These are phyloP conservation scores for Ceratobasidium sp. DNA, from an alignment of 1,284 basidiomycete species.

Conservation along the genomic window DNA sequence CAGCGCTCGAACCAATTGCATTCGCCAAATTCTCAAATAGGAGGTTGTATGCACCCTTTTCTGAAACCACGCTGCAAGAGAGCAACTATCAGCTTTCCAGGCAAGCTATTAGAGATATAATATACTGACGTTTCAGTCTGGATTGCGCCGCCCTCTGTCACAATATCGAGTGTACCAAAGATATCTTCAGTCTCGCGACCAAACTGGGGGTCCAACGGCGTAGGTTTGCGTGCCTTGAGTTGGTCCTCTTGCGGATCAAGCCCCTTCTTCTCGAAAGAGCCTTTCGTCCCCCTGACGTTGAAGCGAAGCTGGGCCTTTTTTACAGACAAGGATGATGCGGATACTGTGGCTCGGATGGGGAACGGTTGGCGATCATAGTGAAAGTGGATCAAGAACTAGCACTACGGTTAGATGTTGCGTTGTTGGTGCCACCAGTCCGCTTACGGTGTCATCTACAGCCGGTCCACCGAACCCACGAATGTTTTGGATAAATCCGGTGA, in stretches of 20 bases:
- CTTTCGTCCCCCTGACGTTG: slow-evolving; percentile 64
- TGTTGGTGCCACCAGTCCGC: slow-evolving; percentile 44
- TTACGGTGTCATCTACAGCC: slow-evolving; percentile 72
- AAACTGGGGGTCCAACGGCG: slow-evolving; percentile 59
- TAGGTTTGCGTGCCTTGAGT: slow-evolving; percentile 48
- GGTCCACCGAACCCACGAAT: slow-evolving; percentile 66
- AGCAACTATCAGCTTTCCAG: neutral
- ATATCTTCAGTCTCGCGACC: slow-evolving; percentile 69
- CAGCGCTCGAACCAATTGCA: slow-evolving; percentile 65
- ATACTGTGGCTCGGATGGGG: slow-evolving; percentile 31
- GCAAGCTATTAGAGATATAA: neutral
- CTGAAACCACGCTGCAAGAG: slow-evolving; percentile 55
- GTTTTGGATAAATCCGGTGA: slow-evolving; percentile 78
- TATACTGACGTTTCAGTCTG: slow-evolving; percentile 56
- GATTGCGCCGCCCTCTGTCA: slow-evolving; percentile 60
- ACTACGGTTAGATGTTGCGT: neutral
- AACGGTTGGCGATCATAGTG: slow-evolving; percentile 26
- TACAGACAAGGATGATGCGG: slow-evolving; percentile 32
- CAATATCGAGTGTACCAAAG: slow-evolving; percentile 68
- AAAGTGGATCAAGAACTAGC: slow-evolving; percentile 1
- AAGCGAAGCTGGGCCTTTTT: slow-evolving; percentile 44
- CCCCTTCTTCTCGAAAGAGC: slow-evolving; percentile 78
- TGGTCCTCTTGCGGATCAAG: slow-evolving; percentile 80
- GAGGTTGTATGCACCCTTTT: slow-evolving; percentile 67
- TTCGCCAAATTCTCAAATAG: slow-evolving; percentile 73